Evolutionary conservation across 2,329 filamentous ascomycete species (phyloP), one percentile per base, ranked within the genome.

Genomic region (Passalora sequoiae): DNA sequence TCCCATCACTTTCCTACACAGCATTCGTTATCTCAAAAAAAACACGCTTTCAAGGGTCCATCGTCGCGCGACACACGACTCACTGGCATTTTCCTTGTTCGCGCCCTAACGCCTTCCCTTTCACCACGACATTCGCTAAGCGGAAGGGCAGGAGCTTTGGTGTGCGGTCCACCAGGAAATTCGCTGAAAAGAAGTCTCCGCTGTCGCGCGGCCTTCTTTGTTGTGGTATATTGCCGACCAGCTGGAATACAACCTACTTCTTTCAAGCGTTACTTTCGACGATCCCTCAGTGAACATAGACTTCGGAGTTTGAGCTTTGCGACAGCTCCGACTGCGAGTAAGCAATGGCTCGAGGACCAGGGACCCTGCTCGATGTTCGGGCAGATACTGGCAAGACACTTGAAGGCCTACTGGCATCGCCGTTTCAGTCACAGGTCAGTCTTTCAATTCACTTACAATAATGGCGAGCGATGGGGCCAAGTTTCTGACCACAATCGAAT

Each of bases 401-500:
- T 9, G 19, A 39, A 17, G 21, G 16, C 9, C 21, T 31, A 10
- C 16, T 44, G 4, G 17, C 28, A 20, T 13, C 32, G n/a, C 35
- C 42, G 4, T 44, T 44, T 15, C 8, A 8, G n/a, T 12, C 42
- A 27, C 13, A 20, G 16, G 40, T 38, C 30, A 38, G 32, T 43
- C 33, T 6, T 19, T 30, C 19, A n/a, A n/a, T n/a, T n/a, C n/a
- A n/a, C n/a, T n/a, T n/a, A n/a, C n/a, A n/a, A n/a, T 20, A 4
- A 36, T 36, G 33, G 33, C 33, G 6, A 17, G 7, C 19, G 20
- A 24, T 3, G 20, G n/a, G n/a, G n/a, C n/a, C n/a, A n/a, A 36
- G 10, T 33, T 32, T 13, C 27, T 33, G 36, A 44, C 36, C 28
- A 28, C 42, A 13, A 39, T 39, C 27, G 21, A 38, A 40, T 33